phyloP scores from a whole-genome alignment of 1,139 yeast species.

The Magnusiomyces starmeri region DNA sequence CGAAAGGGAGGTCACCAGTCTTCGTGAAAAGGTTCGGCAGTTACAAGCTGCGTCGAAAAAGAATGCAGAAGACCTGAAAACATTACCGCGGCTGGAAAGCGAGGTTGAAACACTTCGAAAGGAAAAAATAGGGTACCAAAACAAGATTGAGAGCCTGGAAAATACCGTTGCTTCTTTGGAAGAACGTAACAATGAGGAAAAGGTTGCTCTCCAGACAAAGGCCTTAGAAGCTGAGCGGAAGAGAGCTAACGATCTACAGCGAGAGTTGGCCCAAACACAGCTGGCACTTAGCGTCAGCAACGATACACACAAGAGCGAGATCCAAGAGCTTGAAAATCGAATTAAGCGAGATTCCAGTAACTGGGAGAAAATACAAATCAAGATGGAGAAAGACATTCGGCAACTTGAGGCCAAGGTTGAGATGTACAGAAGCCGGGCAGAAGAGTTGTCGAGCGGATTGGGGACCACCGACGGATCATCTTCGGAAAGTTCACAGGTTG shows the following conservation, averaged over 20 bases:
- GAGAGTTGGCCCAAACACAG: slow-evolving; percentile 18
- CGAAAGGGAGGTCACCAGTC: slow-evolving; percentile 20
- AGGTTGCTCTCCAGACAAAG: slow-evolving; percentile 21
- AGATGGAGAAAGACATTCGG: slow-evolving; percentile 27
- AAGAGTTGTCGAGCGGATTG: slow-evolving; percentile 29
- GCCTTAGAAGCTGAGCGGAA: slow-evolving; percentile 20
- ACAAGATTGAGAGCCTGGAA: slow-evolving; percentile 19
- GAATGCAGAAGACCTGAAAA: slow-evolving; percentile 19
- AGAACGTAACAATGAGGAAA: slow-evolving; percentile 23
- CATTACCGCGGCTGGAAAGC: slow-evolving; percentile 19
- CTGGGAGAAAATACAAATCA: slow-evolving; percentile 18
- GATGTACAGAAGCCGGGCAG: slow-evolving; percentile 38
- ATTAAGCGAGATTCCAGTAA: slow-evolving; percentile 19
- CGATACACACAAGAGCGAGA: slow-evolving; percentile 20
- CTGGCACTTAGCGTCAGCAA: slow-evolving; percentile 17
- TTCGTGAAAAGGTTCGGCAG: slow-evolving; percentile 20
- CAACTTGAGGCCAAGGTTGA: slow-evolving; percentile 40
- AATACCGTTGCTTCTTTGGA: slow-evolving; percentile 21
- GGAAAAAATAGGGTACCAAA: slow-evolving; percentile 16
- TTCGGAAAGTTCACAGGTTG: slow-evolving; percentile 33
- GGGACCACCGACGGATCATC: slow-evolving; percentile 20
- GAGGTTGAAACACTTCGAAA: slow-evolving; percentile 22
- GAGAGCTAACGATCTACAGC: slow-evolving; percentile 15
- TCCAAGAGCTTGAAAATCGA: slow-evolving; percentile 22
- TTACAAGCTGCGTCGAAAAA: slow-evolving; percentile 19